A percentile compares a stretch with the other conserved stretches of the same genome.
Conservation (phyloP, 768 basidiomycete genomes). For the Lactifluus rugatus region DNA sequence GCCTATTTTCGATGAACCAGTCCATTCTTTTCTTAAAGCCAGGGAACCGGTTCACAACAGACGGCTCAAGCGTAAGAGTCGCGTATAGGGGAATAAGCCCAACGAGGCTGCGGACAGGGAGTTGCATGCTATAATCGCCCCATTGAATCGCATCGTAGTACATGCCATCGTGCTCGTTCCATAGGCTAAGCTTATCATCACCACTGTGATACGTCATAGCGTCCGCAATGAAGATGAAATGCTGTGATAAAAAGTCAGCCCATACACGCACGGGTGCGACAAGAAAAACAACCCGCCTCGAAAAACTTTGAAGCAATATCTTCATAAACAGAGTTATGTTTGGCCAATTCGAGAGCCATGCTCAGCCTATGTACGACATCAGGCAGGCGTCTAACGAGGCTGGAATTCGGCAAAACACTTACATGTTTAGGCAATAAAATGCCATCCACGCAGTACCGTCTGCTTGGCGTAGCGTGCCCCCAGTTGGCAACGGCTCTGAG, state of each 20-base stretch:
- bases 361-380: slow-evolving; percentile 53
- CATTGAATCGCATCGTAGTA: slow-evolving; percentile 97
- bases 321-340: slow-evolving; percentile 95
- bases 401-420: slow-evolving; percentile 22
- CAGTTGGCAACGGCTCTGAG: slow-evolving; percentile 92
- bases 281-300: slow-evolving; percentile 41
- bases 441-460: slow-evolving; percentile 99
- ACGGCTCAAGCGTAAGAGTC: slow-evolving; percentile 87
- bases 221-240: slow-evolving; percentile 97
- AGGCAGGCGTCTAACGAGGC: slow-evolving; percentile 1
- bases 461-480: slow-evolving; percentile 88
- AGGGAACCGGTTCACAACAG: slow-evolving; percentile 81
- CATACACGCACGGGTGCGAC: background rate
- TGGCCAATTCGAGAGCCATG: slow-evolving; percentile 94
- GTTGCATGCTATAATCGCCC: slow-evolving; percentile 74
- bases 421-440: slow-evolving; percentile 97
- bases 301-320: slow-evolving; percentile 99
- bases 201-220: slow-evolving; percentile 91
- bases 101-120: slow-evolving; percentile 90
- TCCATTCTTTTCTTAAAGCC: slow-evolving; percentile 99
- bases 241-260: slow-evolving; percentile 37
- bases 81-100: slow-evolving; percentile 97
- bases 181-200: slow-evolving; percentile 72
- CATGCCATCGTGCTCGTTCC: slow-evolving; percentile 97
- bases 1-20: slow-evolving; percentile 95